Percentiles rank a stretch among this genome's conserved stretches.
Evolutionary conservation across 2,329 filamentous ascomycete genomes (phyloP).

Genomic region (Fusarium ramigenum): DNA sequence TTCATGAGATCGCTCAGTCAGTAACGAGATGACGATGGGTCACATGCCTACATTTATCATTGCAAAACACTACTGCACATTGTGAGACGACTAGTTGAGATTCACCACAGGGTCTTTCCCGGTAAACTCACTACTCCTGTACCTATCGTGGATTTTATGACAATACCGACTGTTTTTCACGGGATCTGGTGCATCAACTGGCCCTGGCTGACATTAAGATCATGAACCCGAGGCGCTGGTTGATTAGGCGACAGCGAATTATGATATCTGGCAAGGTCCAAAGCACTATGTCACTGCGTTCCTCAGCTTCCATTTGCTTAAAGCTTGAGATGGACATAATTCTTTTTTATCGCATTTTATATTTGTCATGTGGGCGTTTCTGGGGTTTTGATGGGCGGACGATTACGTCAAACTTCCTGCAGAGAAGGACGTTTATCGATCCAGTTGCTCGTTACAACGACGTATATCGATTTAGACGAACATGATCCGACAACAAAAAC

Average conservation of each 20-base stretch:
- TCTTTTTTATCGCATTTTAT: slow-evolving; percentile 23
- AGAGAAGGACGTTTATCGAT: slow-evolving; percentile 2
- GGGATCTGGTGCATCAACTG: neutral
- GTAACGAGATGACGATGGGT: slow-evolving; percentile 21
- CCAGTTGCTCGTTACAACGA: slow-evolving; percentile 12
- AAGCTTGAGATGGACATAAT: slow-evolving; percentile 1
- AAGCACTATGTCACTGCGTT: slow-evolving; percentile 1
- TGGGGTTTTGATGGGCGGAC: slow-evolving; percentile 4
- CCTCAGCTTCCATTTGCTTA: slow-evolving; percentile 13
- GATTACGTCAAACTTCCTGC: slow-evolving; percentile 4
- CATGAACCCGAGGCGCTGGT: neutral
- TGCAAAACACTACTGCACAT: neutral
- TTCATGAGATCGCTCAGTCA: slow-evolving; percentile 45
- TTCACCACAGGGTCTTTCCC: neutral
- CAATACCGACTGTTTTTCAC: neutral
- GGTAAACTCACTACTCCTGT: neutral
- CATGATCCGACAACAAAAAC: neutral
- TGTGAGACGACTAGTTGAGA: neutral
- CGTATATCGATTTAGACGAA: slow-evolving; percentile 12
- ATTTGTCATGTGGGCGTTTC: slow-evolving; percentile 20
- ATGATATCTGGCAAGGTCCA: neutral
- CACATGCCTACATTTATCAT: neutral
- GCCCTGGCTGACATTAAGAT: neutral
- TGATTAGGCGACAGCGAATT: neutral
- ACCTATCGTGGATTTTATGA: neutral